Base-by-base conservation (phyloP, 2,329 filamentous ascomycete species). In the Didymella glomerata region DNA sequence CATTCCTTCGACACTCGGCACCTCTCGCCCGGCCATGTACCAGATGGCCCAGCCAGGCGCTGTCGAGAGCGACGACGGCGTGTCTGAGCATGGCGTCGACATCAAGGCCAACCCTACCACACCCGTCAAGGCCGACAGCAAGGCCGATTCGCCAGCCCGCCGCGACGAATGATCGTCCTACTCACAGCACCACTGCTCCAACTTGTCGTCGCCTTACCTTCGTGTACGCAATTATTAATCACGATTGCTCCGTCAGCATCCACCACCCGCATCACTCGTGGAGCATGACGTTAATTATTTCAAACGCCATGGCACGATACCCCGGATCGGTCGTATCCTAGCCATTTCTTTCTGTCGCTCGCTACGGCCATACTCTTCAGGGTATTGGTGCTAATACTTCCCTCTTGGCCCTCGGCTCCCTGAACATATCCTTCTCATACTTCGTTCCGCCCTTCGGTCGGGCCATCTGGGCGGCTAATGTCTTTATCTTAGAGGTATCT, bases 71-170 rank as follows among this genome's bases (percentile, higher is more conserved):
- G 72, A 74, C 0, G 69, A 76, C 16, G 69, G 66, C 24, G 55
- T 61, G 22, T 71, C 73, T 25, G 72, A 76, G 30, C 67, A 70
- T 41, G 71, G 64, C 18, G 53, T 65, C 30, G 72, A 74, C 16
- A 65, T 64, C 60, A 72, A 74, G 65, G 70, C 72, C 18, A 72
- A 65, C 45, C 75, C 75, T n/a, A 65, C 71, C 14, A 76, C 74
- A 30, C 74, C 75, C 10, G 64, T 75, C 64, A 76, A 76, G 59
- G 55, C 62, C 9, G 71, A 70, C 11, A 68, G 68, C 28, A 60
- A 60, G 47, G 58, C 67, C 36, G 56, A 60, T 42, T 74, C 72
- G 13, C 71, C 73, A 27, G 67, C 58, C 57, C 66, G 60, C 18
- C 64, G 66, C 25, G 72, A 72, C 18, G 74, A 77, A 32, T 77